Evolutionary conservation across 1,284 basidiomycete species (phyloP).

Genomic region (Athelia psychrophila): DNA sequence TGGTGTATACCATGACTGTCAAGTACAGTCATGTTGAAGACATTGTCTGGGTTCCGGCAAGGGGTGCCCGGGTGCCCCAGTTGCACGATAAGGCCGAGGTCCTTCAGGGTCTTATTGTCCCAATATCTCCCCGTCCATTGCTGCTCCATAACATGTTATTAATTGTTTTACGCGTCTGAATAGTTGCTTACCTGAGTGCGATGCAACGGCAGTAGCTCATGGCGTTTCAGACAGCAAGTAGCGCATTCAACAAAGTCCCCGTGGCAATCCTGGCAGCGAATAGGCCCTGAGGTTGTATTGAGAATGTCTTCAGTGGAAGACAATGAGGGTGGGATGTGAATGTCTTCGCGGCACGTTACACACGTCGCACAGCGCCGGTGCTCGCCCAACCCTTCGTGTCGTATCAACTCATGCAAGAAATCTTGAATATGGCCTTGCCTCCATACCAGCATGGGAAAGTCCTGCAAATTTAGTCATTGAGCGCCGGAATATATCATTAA

Average conservation of each 20-base stretch:
- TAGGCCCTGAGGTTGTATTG: background rate
- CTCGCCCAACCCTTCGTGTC: background rate
- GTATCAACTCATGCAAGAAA: background rate
- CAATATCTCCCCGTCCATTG: constrained; percentile 18
- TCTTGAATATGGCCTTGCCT: background rate
- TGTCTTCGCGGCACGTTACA: background rate
- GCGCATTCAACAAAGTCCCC: background rate
- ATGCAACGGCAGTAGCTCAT: background rate
- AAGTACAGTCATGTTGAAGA: background rate
- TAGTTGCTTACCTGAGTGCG: background rate
- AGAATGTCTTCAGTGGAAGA: background rate
- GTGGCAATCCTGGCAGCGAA: background rate
- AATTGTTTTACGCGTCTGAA: too few species aligned
- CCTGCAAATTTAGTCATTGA: background rate
- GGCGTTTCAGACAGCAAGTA: background rate
- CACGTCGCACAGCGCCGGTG: background rate
- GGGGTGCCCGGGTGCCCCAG: constrained; percentile 1
- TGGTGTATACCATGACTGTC: constrained; percentile 25
- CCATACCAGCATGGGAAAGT: background rate
- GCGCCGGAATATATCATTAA: background rate
- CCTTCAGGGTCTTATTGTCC: constrained; percentile 17
- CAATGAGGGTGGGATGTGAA: background rate
- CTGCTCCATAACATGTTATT: constrained; percentile 8
- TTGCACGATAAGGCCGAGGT: constrained; percentile 2
- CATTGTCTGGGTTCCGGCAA: background rate